These are phyloP conservation scores for Leishmania arabica DNA, from an alignment of 208 protist genomes.

Conservation along the genomic window DNA sequence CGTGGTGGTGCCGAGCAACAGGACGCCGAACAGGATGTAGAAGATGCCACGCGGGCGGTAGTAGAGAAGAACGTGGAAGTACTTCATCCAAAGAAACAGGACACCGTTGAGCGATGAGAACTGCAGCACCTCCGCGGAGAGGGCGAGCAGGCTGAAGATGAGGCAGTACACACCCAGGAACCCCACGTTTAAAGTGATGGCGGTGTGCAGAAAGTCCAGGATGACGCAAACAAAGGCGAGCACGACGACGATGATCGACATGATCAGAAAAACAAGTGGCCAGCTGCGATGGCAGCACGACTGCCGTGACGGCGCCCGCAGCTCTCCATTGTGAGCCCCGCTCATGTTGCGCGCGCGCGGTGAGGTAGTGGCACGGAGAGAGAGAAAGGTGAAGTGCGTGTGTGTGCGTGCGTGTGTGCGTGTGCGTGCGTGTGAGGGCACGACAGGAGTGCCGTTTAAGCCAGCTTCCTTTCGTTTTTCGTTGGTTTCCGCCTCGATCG, in stretches of 20 bases:
- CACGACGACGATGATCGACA: constrained; percentile 33
- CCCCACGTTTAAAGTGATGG: constrained; percentile 17
- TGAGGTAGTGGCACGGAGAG: background rate
- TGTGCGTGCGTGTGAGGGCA: background rate
- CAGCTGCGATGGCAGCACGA: constrained; percentile 53
- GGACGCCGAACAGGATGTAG: constrained; percentile 79
- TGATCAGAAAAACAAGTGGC: constrained; percentile 51
- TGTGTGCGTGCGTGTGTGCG: background rate
- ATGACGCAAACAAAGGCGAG: constrained; percentile 51
- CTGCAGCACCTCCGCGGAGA: constrained; percentile 76
- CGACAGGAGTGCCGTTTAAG: background rate
- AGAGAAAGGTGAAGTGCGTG: background rate
- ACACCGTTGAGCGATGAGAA: constrained; percentile 46
- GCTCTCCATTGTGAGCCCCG: constrained; percentile 5
- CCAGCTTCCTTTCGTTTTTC: background rate
- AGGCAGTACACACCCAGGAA: constrained; percentile 69
- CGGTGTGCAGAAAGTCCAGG: constrained; percentile 37
- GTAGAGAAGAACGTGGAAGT: constrained; percentile 77
- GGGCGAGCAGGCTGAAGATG: constrained; percentile 61
- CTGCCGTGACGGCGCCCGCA: constrained; percentile 6
- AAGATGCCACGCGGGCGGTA: constrained; percentile 67
- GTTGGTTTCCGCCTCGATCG: too few species aligned
- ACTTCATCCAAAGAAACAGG: constrained; percentile 68
- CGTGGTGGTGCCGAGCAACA: constrained; percentile 42
- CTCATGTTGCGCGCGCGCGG: constrained; percentile 1